Percentiles rank a stretch among this genome's conserved stretches.
Conservation (phyloP, 106 monocot genomes). For the Dioscorea dumetorum region DNA sequence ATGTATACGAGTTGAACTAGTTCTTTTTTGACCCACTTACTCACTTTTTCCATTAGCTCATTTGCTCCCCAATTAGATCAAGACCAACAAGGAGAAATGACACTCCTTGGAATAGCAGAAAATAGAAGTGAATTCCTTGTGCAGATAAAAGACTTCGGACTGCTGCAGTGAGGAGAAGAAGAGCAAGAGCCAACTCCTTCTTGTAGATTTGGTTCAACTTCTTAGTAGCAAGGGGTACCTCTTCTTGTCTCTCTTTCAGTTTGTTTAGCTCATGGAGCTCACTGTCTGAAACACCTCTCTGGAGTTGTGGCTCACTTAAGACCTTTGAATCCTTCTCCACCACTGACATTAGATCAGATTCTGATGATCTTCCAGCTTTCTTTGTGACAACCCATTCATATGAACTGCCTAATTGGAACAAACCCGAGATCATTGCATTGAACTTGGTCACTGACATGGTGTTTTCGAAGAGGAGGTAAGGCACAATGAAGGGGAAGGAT, state of each 20-base stretch:
- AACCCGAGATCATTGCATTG: constrained; percentile 71
- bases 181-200: constrained; percentile 60
- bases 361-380: constrained; percentile 62
- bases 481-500: constrained; percentile 31
- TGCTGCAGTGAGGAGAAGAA: constrained; percentile 69
- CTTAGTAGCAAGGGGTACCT: background rate
- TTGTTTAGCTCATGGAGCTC: constrained; percentile 44
- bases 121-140: constrained; percentile 77
- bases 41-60: constrained; percentile 19
- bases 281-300: constrained; percentile 36
- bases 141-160: constrained; percentile 60
- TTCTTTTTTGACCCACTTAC: background rate
- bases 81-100: constrained; percentile 70
- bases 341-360: constrained; percentile 39
- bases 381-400: constrained; percentile 68
- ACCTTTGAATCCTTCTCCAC: constrained; percentile 30
- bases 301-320: constrained; percentile 23
- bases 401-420: constrained; percentile 59
- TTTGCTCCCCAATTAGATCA: constrained; percentile 68
- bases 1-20: background rate
- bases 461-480: constrained; percentile 58
- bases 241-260: constrained; percentile 23
- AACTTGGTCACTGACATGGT: constrained; percentile 81
- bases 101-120: constrained; percentile 70
- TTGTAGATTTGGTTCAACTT: constrained; percentile 69